A percentile compares a stretch with the other conserved stretches of the same genome.
Evolutionary conservation across 2,329 filamentous ascomycete species (phyloP).

Genomic region (Calonectria naviculata): DNA sequence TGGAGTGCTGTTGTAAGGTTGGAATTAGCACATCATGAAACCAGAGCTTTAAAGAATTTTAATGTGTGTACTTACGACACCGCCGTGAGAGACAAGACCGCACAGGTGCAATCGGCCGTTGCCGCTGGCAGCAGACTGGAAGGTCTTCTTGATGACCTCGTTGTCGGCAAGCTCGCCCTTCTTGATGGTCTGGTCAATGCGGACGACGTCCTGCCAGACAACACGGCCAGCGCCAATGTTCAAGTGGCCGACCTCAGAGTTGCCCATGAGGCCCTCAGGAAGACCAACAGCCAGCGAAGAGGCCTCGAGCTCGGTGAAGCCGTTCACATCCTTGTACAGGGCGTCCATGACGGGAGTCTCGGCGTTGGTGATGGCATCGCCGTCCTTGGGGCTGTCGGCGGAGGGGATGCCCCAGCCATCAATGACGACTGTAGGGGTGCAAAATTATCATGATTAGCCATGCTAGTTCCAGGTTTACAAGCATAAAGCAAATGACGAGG

Average conservation of each 20-base stretch:
- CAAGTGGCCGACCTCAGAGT: constrained; percentile 97
- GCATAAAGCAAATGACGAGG: constrained; percentile 61
- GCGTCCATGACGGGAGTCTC: constrained; percentile 95
- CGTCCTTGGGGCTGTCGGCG: constrained; percentile 83
- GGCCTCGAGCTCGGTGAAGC: constrained; percentile 93
- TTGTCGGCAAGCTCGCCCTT: constrained; percentile 82
- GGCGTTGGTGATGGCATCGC: constrained; percentile 95
- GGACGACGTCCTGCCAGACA: constrained; percentile 98
- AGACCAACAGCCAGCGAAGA: constrained; percentile 96
- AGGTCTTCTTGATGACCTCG: constrained; percentile 79
- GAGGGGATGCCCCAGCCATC: constrained; percentile 96
- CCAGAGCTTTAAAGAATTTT: not conserved
- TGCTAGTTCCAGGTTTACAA: constrained; percentile 66
- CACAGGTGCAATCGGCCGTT: constrained; percentile 94
- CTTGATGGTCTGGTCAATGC: constrained; percentile 94
- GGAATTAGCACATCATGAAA: constrained; percentile 10
- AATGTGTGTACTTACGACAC: constrained; percentile 70
- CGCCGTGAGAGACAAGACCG: constrained; percentile 93
- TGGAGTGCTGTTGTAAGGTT: constrained; percentile 74
- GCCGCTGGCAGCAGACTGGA: constrained; percentile 83
- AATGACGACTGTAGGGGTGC: constrained; percentile 83
- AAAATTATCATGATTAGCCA: constrained; percentile 70
- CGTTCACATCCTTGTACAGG: constrained; percentile 84
- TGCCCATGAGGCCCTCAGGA: constrained; percentile 97
- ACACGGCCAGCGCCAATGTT: constrained; percentile 98